Conservation (phyloP, 345 rosid species). For the Eucalyptus sp. region DNA sequence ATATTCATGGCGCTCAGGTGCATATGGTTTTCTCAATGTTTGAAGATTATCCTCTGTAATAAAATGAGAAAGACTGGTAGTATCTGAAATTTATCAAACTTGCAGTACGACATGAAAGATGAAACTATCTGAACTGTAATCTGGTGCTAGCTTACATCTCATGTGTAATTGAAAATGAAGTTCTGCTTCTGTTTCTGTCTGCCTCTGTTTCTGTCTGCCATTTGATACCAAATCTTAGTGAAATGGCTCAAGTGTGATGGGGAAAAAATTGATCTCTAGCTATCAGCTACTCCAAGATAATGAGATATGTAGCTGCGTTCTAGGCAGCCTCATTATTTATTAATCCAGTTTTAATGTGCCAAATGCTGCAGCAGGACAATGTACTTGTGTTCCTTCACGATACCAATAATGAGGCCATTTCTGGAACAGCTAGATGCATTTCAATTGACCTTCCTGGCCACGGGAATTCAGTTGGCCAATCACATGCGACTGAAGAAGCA, state of each 20-base stretch:
- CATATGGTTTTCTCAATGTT: not conserved
- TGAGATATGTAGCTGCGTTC: not conserved
- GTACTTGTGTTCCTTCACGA: constrained; percentile 65
- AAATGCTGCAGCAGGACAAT: constrained; percentile 27
- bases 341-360: not conserved
- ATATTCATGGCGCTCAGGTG: not conserved
- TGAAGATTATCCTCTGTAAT: not conserved
- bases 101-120: not conserved
- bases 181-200: not conserved
- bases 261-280: not conserved
- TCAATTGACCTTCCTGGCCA: constrained; percentile 91
- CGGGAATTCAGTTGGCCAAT: constrained; percentile 46
- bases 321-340: not conserved
- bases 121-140: not conserved
- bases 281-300: not conserved
- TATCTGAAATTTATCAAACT: not conserved
- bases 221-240: not conserved
- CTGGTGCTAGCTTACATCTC: not conserved
- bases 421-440: constrained; percentile 73
- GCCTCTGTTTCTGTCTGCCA: not conserved
- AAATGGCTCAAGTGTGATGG: not conserved
- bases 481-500: constrained; percentile 4
- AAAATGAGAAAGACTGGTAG: not conserved
- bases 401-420: constrained; percentile 59
- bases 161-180: not conserved